Evolutionary conservation across 1,139 yeast genomes (phyloP), one percentile per base, ranked within the genome.

Genomic region (Candida sp.): DNA sequence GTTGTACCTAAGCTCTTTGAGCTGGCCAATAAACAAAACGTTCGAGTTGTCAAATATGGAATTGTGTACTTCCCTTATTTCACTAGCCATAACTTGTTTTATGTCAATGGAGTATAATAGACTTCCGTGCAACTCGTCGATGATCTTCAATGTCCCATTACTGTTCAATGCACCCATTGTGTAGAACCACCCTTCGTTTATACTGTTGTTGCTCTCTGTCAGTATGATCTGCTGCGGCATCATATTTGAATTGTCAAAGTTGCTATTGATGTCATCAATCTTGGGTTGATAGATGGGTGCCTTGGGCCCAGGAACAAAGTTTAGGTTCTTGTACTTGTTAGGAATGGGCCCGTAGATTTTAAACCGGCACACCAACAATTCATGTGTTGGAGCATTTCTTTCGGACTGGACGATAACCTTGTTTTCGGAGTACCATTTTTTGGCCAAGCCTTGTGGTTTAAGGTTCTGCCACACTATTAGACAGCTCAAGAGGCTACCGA

Each of bases 121-220:
- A 2, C 86, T 74, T 0, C 94, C 92, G 65, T 88, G 92, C 47
- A 78, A 73, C 61, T 87, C 92, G 38, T 83, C 72, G 35, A 87
- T 70, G 42, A 90, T 66, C 58, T 87, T 84, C 50, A 91, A 72
- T 7, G 75, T 63, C 5, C 97, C 97, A 59, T 84, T 77, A 3
- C 87, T 80, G 58, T 82, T 84, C 47, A 90, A 66, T 8, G 85
- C 86, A 1, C 94, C 96, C 82, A 86, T 85, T 1, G 90, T 85
- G 48, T 78, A 81, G 60, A 86, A 87, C 97, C 97, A 90, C 3
- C 84, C 84, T 57, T 84, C 88, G 26, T 71, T 70, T 1, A 69
- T 54, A 40, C 67, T 63, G 32, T 66, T 44, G 35, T 35, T 33
- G 9, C 28, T 42, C 41, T 52, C 49, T 51, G 39, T 55, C 37